Conservation (phyloP, 2,329 filamentous ascomycete genomes). For the Pestalotiopsis sp. region DNA sequence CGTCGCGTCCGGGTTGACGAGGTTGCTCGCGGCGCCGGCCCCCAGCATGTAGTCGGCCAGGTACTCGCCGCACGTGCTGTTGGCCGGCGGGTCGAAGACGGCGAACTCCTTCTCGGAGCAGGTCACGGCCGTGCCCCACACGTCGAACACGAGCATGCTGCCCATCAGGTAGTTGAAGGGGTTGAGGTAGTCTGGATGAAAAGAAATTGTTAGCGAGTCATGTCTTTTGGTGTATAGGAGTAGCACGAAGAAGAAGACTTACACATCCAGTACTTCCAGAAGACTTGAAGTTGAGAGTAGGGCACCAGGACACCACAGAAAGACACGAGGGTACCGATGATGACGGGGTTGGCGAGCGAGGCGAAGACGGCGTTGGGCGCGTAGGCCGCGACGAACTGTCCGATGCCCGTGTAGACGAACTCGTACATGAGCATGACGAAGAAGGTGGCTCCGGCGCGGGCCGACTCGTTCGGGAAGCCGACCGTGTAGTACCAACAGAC, state of each 20-base stretch:
- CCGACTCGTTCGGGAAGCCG: slow-evolving; percentile 46
- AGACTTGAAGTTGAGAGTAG: slow-evolving; percentile 60
- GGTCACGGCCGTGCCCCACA: slow-evolving; percentile 48
- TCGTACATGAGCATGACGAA: slow-evolving; percentile 63
- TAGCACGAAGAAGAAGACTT: background rate
- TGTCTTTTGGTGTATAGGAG: background rate
- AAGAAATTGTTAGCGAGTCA: background rate
- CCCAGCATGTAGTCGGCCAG: slow-evolving; percentile 53
- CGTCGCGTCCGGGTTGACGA: slow-evolving; percentile 62
- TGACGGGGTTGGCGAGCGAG: slow-evolving; percentile 56
- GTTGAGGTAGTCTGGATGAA: slow-evolving; percentile 32
- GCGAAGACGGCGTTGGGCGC: slow-evolving; percentile 64
- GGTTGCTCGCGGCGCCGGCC: slow-evolving; percentile 48
- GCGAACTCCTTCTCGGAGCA: slow-evolving; percentile 54
- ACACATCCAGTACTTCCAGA: slow-evolving; percentile 72
- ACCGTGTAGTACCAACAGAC: slow-evolving; percentile 62
- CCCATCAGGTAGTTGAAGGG: slow-evolving; percentile 66
- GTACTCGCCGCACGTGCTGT: slow-evolving; percentile 61
- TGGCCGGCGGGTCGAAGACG: slow-evolving; percentile 50
- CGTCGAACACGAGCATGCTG: slow-evolving; percentile 53
- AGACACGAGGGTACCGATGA: slow-evolving; percentile 61
- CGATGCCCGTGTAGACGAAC: slow-evolving; percentile 62
- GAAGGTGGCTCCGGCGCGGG: slow-evolving; percentile 53
- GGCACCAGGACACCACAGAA: slow-evolving; percentile 80
- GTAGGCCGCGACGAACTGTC: slow-evolving; percentile 65